Percentiles rank a stretch among this genome's conserved stretches.
These are phyloP conservation scores for Diospyros lotus DNA, from an alignment of 148 eudicot genomes.

Conservation along the genomic window DNA sequence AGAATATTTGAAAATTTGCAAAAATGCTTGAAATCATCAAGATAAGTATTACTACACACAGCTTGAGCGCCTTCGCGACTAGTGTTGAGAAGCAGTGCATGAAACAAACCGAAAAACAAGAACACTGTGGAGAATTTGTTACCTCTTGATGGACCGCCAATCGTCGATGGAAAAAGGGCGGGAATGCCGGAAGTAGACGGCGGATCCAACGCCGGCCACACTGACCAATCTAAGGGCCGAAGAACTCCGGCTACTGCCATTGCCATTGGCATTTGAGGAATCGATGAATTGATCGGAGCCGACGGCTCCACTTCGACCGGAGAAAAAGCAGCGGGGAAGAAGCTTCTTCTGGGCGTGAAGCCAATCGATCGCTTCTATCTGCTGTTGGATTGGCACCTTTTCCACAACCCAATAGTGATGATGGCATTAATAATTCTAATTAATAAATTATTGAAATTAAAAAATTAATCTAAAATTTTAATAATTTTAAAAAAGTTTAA, in stretches of 20 bases:
- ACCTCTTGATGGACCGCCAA: constrained; percentile 90
- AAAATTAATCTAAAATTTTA: too few species aligned
- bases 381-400: constrained; percentile 70
- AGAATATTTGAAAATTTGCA: neutral
- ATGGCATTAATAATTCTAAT: neutral
- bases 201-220: constrained; percentile 87
- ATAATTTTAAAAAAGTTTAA: too few species aligned
- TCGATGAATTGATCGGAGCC: constrained; percentile 24
- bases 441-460: neutral
- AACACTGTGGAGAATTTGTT: neutral
- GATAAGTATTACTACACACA: too few species aligned
- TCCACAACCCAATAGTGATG: neutral
- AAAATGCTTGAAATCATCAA: too few species aligned
- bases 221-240: constrained; percentile 39
- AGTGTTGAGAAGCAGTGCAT: too few species aligned
- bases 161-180: constrained; percentile 64
- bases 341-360: constrained; percentile 48
- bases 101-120: neutral
- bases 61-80: too few species aligned
- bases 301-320: constrained; percentile 47
- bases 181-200: constrained; percentile 60
- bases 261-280: constrained; percentile 13
- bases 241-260: neutral
- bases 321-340: constrained; percentile 80
- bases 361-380: constrained; percentile 83